These are phyloP conservation scores for Ustilago esculenta DNA, from an alignment of 1,284 basidiomycete genomes.

Conservation along the genomic window DNA sequence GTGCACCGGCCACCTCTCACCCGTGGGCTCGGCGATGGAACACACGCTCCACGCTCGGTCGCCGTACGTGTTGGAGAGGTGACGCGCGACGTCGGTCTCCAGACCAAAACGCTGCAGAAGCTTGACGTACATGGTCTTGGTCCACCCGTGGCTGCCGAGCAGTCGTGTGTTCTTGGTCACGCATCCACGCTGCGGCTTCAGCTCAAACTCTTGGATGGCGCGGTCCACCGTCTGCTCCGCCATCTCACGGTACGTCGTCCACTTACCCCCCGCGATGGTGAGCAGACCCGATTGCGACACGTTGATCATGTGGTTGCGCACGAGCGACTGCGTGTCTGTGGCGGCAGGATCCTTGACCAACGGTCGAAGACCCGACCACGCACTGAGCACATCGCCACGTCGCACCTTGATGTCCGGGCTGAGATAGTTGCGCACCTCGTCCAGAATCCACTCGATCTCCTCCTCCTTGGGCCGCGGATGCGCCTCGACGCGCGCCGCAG, in stretches of 20 bases:
- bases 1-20: conserved; percentile 83
- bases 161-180: conserved; percentile 84
- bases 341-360: conserved; percentile 85
- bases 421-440: conserved; percentile 88
- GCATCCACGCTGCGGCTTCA: conserved; percentile 74
- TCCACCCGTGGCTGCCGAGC: conserved; percentile 94
- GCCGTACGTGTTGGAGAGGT: conserved; percentile 92
- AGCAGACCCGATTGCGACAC: conserved; percentile 82
- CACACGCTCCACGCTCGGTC: conserved; percentile 96
- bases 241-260: conserved; percentile 96
- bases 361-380: conserved; percentile 91
- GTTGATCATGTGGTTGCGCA: conserved; percentile 94
- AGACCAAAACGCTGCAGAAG: conserved; percentile 85
- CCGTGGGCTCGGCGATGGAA: conserved; percentile 80
- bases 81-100: conserved; percentile 90
- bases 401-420: conserved; percentile 91
- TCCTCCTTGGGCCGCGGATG: conserved; percentile 89
- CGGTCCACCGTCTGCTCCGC: conserved; percentile 92
- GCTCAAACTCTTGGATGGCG: conserved; percentile 81
- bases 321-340: conserved; percentile 84
- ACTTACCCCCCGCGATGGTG: conserved; percentile 97
- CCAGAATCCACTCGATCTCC: conserved; percentile 95
- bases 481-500: conserved; percentile 78
- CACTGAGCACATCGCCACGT: conserved; percentile 94
- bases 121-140: conserved; percentile 94